A percentile compares a stretch with the other conserved stretches of the same genome.
phyloP scores from a whole-genome alignment of 2,329 filamentous ascomycete genomes.

The Teratosphaeria nubilosa region DNA sequence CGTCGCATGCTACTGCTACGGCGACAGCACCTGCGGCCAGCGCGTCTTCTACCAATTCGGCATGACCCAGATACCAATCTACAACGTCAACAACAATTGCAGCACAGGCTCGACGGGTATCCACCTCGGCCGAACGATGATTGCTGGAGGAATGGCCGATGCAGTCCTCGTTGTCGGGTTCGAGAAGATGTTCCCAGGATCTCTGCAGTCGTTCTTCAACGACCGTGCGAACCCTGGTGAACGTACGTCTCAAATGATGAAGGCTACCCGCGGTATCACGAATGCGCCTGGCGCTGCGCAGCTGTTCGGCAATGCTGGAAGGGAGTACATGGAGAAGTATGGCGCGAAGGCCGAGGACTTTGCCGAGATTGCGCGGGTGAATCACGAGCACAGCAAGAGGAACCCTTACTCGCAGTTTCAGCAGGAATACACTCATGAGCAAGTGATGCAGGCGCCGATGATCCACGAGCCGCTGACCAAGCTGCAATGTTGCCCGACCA shows the following conservation, averaged over 20 bases:
- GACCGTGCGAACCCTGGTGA: conserved; percentile 73
- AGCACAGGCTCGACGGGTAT: conserved; percentile 89
- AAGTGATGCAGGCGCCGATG: conserved; percentile 65
- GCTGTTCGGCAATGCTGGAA: conserved; percentile 88
- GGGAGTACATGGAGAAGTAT: conserved; percentile 90
- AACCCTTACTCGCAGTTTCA: conserved; percentile 99
- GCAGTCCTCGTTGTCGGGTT: conserved; percentile 79
- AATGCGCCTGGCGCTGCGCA: conserved; percentile 81
- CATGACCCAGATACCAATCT: conserved; percentile 91
- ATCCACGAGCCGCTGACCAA: conserved; percentile 86
- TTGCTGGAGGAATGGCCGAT: conserved; percentile 62
- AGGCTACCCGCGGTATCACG: conserved; percentile 65
- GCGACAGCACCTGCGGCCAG: conserved; percentile 78
- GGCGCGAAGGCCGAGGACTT: conserved; percentile 80
- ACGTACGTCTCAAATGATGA: conserved; percentile 68
- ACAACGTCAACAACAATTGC: conserved; percentile 99
- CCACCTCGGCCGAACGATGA: conserved; percentile 69
- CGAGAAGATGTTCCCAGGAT: conserved; percentile 97
- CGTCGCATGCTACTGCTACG: conserved; percentile 96
- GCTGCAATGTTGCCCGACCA: conserved; percentile 96
- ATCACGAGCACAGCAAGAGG: conserved; percentile 80
- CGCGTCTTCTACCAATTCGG: conserved; percentile 98
- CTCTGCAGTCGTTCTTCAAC: conserved; percentile 71
- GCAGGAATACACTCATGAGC: conserved; percentile 77
- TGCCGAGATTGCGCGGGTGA: conserved; percentile 85